Evolutionary conservation across 1,139 yeast genomes (phyloP).

Genomic region (Wickerhamiella infanticola): DNA sequence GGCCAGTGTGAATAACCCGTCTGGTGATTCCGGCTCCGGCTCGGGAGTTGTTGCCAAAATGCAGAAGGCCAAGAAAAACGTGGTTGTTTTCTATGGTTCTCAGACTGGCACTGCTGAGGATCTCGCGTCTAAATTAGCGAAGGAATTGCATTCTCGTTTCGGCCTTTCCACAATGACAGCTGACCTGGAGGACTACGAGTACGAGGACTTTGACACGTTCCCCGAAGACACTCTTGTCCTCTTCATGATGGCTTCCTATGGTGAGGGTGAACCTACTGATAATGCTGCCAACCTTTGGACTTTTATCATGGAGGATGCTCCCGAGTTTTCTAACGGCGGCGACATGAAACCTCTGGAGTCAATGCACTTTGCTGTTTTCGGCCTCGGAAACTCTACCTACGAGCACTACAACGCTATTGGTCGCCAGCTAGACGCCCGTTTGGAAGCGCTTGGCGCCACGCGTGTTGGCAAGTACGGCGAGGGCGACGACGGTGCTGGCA

Average conservation of each 20-base stretch:
- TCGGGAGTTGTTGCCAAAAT: constrained; percentile 50
- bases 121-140: constrained; percentile 77
- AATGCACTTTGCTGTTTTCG: constrained; percentile 61
- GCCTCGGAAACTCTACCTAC: constrained; percentile 86
- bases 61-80: constrained; percentile 50
- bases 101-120: constrained; percentile 99
- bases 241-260: constrained; percentile 81
- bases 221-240: constrained; percentile 43
- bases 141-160: constrained; percentile 71
- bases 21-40: constrained; percentile 40
- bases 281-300: constrained; percentile 60
- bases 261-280: constrained; percentile 98
- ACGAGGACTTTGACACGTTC: constrained; percentile 51
- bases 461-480: constrained; percentile 61
- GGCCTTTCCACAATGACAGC: constrained; percentile 75
- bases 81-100: constrained; percentile 78
- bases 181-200: constrained; percentile 79
- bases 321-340: constrained; percentile 26
- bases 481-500: constrained; percentile 92
- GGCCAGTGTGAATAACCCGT: constrained; percentile 15
- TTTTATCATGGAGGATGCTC: constrained; percentile 23
- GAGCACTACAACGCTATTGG: constrained; percentile 84
- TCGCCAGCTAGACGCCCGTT: constrained; percentile 37
- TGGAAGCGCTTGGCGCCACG: constrained; percentile 50
- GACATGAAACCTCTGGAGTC: constrained; percentile 38